Base-by-base conservation (phyloP, 176 grass and related monocot genomes). In the barley (Hordeum vulgare) region DNA sequence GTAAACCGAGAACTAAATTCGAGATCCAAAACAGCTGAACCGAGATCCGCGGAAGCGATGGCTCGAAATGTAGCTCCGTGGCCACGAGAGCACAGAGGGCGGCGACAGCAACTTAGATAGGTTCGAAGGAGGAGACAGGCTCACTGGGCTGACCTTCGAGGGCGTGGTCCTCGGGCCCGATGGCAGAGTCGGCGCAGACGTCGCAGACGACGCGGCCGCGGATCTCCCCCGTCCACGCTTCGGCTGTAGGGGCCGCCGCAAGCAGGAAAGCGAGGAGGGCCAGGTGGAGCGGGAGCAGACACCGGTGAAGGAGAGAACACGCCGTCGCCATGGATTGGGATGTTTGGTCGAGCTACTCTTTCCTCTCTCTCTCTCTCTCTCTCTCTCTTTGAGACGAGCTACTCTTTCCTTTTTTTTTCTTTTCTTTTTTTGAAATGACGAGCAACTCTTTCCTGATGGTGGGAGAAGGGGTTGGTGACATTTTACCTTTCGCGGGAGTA, bases 211-310 rank as follows among this genome's bases (percentile, higher is more conserved):
- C 95, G 35, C 86, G 86, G 72, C 95, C 95, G 58, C 86, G 88
- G 86, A 97, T 94, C 88, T 94, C 90, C 23, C 95, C 95, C 35
- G 90, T 97, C 95, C 95, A 97, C 20, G 90, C 95, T 66, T 97
- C 88, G 29, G 71, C 86, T 9, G 56, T 15, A 14, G 45, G 67
- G 25, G 58, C 42, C 21, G 61, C 73, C 8, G 35, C 40, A 27
- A 90, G 27, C 41, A 89, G 71, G 31, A 81, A 39, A 24, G 54
- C 31, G 36, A 90, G 58, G 25, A 90, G 27, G 6, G 25, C 26
- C 25, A 84, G 67, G 6, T 20, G 64, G 14, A 86, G 64, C 25
- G 73, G 57, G 41, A 72, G 21, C 24, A 49, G 64, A 35, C 12
- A 58, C 64, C 74, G 44, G 77, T 24, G 54, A 77, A 11, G 80